Percentiles rank a stretch among this genome's conserved stretches.
Conservation (phyloP, 257 asterid genomes). For the Nyctanthes arbortristis region DNA sequence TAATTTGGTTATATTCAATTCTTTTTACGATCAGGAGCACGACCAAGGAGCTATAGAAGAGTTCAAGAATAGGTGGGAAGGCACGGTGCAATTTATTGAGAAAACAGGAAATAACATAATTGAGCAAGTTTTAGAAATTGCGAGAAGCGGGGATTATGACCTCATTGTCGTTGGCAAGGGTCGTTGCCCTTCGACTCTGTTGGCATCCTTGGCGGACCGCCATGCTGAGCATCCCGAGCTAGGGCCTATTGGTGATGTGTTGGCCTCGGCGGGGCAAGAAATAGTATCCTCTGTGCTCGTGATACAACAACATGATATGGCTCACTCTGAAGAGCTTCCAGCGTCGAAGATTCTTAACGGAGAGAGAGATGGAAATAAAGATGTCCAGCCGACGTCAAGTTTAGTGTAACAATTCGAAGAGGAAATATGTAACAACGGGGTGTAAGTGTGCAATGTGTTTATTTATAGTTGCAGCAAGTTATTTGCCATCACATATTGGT, state of each 20-base stretch:
- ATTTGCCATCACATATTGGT: no score
- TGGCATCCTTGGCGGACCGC: conserved; percentile 17
- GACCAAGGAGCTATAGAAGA: conserved; percentile 31
- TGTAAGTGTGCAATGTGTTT: no score
- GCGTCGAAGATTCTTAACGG: background rate
- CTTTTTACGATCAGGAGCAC: conserved; percentile 28
- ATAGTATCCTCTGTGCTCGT: conserved; percentile 11
- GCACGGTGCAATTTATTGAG: conserved; percentile 33
- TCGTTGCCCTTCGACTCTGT: conserved; percentile 20
- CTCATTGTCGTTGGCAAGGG: conserved; percentile 48
- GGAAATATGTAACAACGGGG: no score
- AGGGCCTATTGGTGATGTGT: conserved; percentile 44
- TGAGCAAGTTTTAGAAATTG: conserved; percentile 39
- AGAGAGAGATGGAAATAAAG: no score
- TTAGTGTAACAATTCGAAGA: no score
- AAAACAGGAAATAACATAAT: conserved; percentile 28
- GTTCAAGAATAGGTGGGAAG: conserved; percentile 36
- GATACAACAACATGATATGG: background rate
- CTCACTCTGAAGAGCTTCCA: background rate
- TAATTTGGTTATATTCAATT: no score
- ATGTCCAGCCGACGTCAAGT: background rate
- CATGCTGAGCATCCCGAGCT: conserved; percentile 40
- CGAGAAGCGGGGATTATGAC: conserved; percentile 42
- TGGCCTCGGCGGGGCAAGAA: conserved; percentile 44
- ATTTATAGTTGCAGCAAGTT: no score